Base-by-base conservation (phyloP, 2,329 filamentous ascomycete genomes). In the Pseudogymnoascus sp. region DNA sequence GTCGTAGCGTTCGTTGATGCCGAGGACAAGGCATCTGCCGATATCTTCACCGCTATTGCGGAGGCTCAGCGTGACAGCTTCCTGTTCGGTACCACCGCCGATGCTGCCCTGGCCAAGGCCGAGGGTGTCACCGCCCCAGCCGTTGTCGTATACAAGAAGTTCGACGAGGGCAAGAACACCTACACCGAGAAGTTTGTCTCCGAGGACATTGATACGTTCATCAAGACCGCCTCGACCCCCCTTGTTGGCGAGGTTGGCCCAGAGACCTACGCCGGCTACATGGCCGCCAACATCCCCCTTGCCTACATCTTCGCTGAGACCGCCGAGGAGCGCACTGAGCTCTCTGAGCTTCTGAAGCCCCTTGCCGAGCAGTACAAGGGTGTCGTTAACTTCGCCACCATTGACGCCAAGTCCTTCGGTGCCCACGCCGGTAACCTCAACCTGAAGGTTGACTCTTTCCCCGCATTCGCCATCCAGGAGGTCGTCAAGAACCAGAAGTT, bases 231-330 rank as follows among this genome's bases (percentile, higher is more conserved):
- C 65, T 87, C 93, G 70, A 96, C 90, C 65, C 95, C 95, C 68
- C 82, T 99, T 72, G 88, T 99, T 69, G 95, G 95, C 67, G 95
- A 97, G 81, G 89, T 99, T 71, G 93, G 93, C 72, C 95, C 95
- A 66, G 95, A 98, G 78, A 99, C 95, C 68, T 99, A 99, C 82
- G 84, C 90, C 66, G 86, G 84, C 74, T 99, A 99, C 84, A 99
- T 98, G 89, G 86, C 88, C 62, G 85, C 93, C 70, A 92, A 91
- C 69, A 84, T 98, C 70, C 95, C 95, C 66, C 88, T 99, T 67
- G 95, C 92, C 68, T 99, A 98, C 82, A 96, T 99, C 80, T 98
- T 99, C 79, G 88, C 93, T 68, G 93, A 97, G 81, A 93, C 90
- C 53, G 76, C 84, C 28, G 93, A 98, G 80, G 92, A 96, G 84